Evolutionary conservation across 495 filamentous ascomycete genomes (phyloP), one percentile per base, ranked within the genome.

Genomic region (Trichocladium uniseriatum): DNA sequence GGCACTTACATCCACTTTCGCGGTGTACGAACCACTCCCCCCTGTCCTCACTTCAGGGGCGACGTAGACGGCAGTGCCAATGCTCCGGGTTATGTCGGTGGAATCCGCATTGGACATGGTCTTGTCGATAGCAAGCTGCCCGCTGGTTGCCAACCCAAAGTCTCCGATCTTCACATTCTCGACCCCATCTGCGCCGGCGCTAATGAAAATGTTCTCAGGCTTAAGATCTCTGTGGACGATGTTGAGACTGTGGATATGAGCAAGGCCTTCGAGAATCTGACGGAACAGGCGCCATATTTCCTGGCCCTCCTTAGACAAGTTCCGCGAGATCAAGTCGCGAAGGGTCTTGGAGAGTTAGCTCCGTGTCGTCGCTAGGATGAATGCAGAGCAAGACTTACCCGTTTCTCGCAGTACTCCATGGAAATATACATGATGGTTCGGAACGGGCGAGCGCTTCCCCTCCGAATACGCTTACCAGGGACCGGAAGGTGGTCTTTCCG

Each of bases 221-320:
- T 97, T 97, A n/a, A 98, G 74, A 63, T 98, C 92, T 1, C 92
- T 83, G 60, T 98, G 92, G 18, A 98, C 91, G 55, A 98, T 95
- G 38, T 87, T 89, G 45, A 92, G 74, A 29, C 82, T 75, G 61
- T 98, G 92, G 38, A 98, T 89, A 65, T 98, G 89, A 32, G 77
- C 83, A 14, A 98, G 65, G 0, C 92, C 92, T 67, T 97, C 89
- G 3, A 96, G 72, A 11, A 95, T 83, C 62, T 97, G 94, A 10
- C 92, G 79, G 54, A 95, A 89, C 7, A 95, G 68, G 29, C 89
- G 82, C 94, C 94, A 98, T 8, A 80, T 72, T 49, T 95, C 83
- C 28, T 89, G 82, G 5, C 71, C 65, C 46, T 89, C 80, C 51
- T 83, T 79, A 45, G 74, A 79, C 28, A 97, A 62, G 31, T 82